These are phyloP conservation scores for Coemansia sp. DNA, from an alignment of 192 early-diverging fungal species.

Conservation along the genomic window DNA sequence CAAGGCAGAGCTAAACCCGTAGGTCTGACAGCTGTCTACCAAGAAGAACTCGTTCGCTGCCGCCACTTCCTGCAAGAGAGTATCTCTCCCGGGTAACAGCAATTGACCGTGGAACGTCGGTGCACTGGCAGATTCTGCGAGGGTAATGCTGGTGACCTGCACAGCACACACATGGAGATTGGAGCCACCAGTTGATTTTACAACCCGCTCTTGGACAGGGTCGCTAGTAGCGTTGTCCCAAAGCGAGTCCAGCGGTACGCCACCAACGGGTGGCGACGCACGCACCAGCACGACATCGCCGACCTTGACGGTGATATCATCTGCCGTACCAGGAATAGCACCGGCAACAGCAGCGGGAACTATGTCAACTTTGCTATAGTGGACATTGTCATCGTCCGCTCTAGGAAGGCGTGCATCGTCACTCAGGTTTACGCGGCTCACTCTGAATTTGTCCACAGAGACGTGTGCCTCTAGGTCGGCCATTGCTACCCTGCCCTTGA, in stretches of 20 bases:
- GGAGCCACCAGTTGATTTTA: neutral
- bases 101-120: conserved; percentile 49
- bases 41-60: conserved; percentile 57
- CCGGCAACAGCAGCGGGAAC: conserved; percentile 11
- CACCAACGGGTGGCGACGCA: conserved; percentile 14
- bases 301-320: conserved; percentile 32
- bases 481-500: conserved; percentile 31
- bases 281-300: conserved; percentile 30
- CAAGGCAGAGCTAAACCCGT: conserved; percentile 31
- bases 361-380: conserved; percentile 32
- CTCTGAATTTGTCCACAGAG: conserved; percentile 16
- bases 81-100: conserved; percentile 57
- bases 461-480: conserved; percentile 19
- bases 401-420: conserved; percentile 11
- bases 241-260: conserved; percentile 15
- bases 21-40: conserved; percentile 56
- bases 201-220: conserved; percentile 4
- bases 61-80: conserved; percentile 58
- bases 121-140: conserved; percentile 6
- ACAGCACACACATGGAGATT: conserved; percentile 4
- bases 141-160: conserved; percentile 32
- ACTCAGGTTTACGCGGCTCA: neutral
- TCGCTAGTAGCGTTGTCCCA: conserved; percentile 16
- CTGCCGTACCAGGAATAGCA: neutral
- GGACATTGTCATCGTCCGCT: conserved; percentile 5